Conservation (phyloP, 2,329 filamentous ascomycete genomes). For the Amylocarpus encephaloides region DNA sequence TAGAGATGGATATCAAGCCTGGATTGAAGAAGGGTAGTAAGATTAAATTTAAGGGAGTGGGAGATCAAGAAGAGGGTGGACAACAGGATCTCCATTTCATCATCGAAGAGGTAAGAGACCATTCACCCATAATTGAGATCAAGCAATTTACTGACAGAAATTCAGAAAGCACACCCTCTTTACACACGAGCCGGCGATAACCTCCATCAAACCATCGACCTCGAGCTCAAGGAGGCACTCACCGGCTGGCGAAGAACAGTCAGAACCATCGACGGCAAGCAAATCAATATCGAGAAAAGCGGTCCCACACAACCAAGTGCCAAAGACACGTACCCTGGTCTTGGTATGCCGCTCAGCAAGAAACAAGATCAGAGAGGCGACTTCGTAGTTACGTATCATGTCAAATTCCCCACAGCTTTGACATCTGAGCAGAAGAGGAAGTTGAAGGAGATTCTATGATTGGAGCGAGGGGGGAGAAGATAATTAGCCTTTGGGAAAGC, state of each 20-base stretch:
- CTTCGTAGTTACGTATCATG: slow-evolving; percentile 83
- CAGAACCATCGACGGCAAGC: slow-evolving; percentile 85
- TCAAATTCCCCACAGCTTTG: slow-evolving; percentile 80
- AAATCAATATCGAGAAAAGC: slow-evolving; percentile 69
- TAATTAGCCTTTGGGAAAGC: not conserved
- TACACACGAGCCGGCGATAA: slow-evolving; percentile 88
- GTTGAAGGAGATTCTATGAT: slow-evolving; percentile 68
- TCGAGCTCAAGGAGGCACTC: slow-evolving; percentile 87
- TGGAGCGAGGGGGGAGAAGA: not conserved
- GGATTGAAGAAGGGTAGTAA: slow-evolving; percentile 95
- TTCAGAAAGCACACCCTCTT: slow-evolving; percentile 76
- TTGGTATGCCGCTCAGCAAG: slow-evolving; percentile 95
- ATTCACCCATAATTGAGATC: not conserved
- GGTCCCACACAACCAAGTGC: slow-evolving; percentile 83
- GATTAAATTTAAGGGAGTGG: slow-evolving; percentile 97
- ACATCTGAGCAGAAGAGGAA: slow-evolving; percentile 72
- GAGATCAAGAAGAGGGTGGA: slow-evolving; percentile 93
- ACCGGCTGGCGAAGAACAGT: slow-evolving; percentile 93
- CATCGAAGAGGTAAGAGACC: slow-evolving; percentile 72
- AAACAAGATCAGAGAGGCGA: slow-evolving; percentile 79
- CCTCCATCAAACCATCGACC: slow-evolving; percentile 68
- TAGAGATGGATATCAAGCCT: slow-evolving; percentile 93
- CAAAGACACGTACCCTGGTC: slow-evolving; percentile 71
- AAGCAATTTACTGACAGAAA: slow-evolving; percentile 35
- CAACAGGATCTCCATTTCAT: slow-evolving; percentile 95